A percentile compares a stretch with the other conserved stretches of the same genome.
phyloP scores from a whole-genome alignment of 805 yeast species.

The Spathaspora boniae region DNA sequence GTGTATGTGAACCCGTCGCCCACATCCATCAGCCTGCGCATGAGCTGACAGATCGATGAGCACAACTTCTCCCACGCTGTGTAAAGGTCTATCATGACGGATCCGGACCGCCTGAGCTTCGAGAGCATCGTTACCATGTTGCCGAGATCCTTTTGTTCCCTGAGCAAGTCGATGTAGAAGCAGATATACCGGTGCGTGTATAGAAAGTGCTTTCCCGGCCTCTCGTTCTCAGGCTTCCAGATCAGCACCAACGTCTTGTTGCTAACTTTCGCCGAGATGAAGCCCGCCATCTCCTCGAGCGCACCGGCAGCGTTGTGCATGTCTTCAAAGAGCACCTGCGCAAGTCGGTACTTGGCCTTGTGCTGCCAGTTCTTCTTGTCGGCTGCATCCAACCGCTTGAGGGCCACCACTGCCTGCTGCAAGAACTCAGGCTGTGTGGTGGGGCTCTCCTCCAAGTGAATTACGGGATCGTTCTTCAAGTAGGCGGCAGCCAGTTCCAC shows the following conservation, averaged over 20 bases:
- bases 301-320: slow-evolving; percentile 54
- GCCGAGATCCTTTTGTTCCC: slow-evolving; percentile 51
- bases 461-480: slow-evolving; percentile 36
- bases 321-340: slow-evolving; percentile 57
- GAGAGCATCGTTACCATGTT: slow-evolving; percentile 59
- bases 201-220: slow-evolving; percentile 90
- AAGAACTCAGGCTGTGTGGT: slow-evolving; percentile 26
- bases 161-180: slow-evolving; percentile 57
- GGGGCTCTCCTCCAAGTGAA: slow-evolving; percentile 5
- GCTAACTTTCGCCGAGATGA: slow-evolving; percentile 63
- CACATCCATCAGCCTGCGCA: slow-evolving; percentile 42
- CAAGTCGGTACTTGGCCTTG: slow-evolving; percentile 69
- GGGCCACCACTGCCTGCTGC: slow-evolving; percentile 38
- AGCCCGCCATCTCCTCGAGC: slow-evolving; percentile 54
- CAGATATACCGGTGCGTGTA: slow-evolving; percentile 68
- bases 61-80: slow-evolving; percentile 67
- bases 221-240: slow-evolving; percentile 90
- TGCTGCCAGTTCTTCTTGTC: slow-evolving; percentile 95
- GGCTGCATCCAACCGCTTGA: slow-evolving; percentile 45
- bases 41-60: slow-evolving; percentile 47
- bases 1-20: slow-evolving; percentile 44
- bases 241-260: slow-evolving; percentile 74
- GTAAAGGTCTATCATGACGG: slow-evolving; percentile 67
- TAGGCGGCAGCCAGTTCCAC: slow-evolving; percentile 34
- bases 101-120: slow-evolving; percentile 72